These are phyloP conservation scores for Acanthamoeba healyi DNA, from an alignment of 208 protist genomes.

Conservation along the genomic window DNA sequence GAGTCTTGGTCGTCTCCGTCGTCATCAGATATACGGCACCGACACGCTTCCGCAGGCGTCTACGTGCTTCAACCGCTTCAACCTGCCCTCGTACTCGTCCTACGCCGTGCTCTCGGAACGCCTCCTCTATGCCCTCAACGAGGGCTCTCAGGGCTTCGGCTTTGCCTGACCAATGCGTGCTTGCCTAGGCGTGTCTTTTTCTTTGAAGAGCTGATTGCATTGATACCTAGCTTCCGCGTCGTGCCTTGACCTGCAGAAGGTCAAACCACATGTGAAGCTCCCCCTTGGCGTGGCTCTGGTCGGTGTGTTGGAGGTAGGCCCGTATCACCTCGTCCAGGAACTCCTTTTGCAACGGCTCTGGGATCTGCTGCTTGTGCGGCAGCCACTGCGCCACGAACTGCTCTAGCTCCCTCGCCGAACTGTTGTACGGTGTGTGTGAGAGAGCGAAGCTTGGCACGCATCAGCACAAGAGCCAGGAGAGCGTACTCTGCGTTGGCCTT, in stretches of 20 bases:
- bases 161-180: constrained; percentile 80
- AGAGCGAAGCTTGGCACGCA: too few relatives aligned
- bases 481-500: not conserved
- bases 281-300: not conserved
- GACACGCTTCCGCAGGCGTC: constrained; percentile 81
- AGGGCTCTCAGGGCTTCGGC: constrained; percentile 84
- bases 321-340: not conserved
- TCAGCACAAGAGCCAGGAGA: not conserved
- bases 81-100: constrained; percentile 84
- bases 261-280: constrained; percentile 23
- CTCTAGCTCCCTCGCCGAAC: not conserved
- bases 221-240: too few relatives aligned
- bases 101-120: constrained; percentile 78
- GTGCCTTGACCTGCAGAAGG: not conserved
- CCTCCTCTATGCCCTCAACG: constrained; percentile 82
- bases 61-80: constrained; percentile 88
- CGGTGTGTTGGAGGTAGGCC: not conserved
- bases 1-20: constrained; percentile 78
- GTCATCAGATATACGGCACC: not conserved
- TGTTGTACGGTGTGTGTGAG: not conserved
- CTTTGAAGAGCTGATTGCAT: not conserved
- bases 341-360: not conserved
- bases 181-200: not conserved
- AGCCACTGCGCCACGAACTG: not conserved
- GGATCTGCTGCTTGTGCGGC: not conserved